Percentiles rank a stretch among this genome's conserved stretches.
These are phyloP conservation scores for Akanthomyces muscarius DNA, from an alignment of 2,329 filamentous ascomycete genomes.

Conservation along the genomic window DNA sequence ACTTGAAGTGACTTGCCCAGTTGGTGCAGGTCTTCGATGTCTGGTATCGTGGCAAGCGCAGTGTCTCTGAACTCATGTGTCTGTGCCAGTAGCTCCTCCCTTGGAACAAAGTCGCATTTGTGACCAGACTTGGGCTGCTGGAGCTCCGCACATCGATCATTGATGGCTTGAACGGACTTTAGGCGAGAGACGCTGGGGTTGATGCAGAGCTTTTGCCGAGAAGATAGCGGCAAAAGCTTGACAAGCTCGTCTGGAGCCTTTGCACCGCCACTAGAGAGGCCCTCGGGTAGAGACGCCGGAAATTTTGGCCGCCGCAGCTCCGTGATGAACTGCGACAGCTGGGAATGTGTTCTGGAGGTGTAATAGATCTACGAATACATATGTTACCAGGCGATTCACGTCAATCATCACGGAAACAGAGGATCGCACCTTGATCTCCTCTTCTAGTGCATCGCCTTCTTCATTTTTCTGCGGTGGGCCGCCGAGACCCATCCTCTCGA, in stretches of 20 bases:
- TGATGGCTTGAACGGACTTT: conserved; percentile 73
- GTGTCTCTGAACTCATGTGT: conserved; percentile 82
- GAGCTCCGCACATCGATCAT: conserved; percentile 86
- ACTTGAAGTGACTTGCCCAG: conserved; percentile 76
- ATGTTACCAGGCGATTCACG: conserved; percentile 27
- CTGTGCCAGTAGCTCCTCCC: conserved; percentile 66
- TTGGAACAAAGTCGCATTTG: conserved; percentile 73
- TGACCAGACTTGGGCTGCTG: conserved; percentile 62
- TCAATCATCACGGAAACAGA: conserved; percentile 1
- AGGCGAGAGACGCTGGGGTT: conserved; percentile 76
- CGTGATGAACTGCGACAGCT: conserved; percentile 80
- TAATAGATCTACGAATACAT: conserved; percentile 64
- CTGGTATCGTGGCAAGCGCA: conserved; percentile 76
- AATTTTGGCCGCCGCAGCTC: conserved; percentile 77
- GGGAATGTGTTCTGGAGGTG: conserved; percentile 89
- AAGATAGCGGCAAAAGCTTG: conserved; percentile 80
- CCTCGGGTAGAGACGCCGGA: conserved; percentile 62
- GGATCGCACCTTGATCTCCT: conserved; percentile 61
- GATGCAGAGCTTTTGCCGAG: conserved; percentile 84
- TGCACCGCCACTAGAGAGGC: conserved; percentile 28
- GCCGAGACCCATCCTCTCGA: conserved; percentile 60
- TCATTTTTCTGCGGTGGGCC: conserved; percentile 32
- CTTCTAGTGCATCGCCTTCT: conserved; percentile 46
- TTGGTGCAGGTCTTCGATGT: conserved; percentile 84
- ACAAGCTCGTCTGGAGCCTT: conserved; percentile 41